phyloP scores from a whole-genome alignment of 2,329 filamentous ascomycete genomes.

The Rhynchosporium secalis region DNA sequence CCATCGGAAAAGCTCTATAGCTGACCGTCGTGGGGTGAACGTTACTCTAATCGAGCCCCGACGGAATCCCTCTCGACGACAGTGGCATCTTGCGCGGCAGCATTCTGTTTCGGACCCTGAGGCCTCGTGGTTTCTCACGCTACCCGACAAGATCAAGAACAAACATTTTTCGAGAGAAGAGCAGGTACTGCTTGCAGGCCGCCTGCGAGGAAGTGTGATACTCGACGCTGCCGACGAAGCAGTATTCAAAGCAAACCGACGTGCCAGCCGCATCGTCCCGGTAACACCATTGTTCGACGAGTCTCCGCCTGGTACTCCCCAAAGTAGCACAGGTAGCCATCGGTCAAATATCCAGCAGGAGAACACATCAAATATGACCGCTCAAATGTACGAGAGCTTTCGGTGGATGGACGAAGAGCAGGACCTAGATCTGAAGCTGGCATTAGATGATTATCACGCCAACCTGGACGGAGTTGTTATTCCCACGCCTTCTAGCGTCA shows the following conservation, averaged over 20 bases:
- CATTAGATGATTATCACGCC: slow-evolving; percentile 69
- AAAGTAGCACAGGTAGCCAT: slow-evolving; percentile 27
- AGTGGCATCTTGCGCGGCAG: slow-evolving; percentile 35
- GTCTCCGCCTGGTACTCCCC: slow-evolving; percentile 33
- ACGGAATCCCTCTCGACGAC: slow-evolving; percentile 33
- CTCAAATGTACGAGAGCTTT: slow-evolving; percentile 62
- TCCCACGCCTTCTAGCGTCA: slow-evolving; percentile 47
- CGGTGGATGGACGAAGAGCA: slow-evolving; percentile 74
- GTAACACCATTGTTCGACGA: slow-evolving; percentile 37
- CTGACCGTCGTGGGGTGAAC: slow-evolving; percentile 36
- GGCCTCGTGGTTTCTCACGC: slow-evolving; percentile 65
- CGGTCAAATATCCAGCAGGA: slow-evolving; percentile 19
- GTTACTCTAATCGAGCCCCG: slow-evolving; percentile 33
- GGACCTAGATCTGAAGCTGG: slow-evolving; percentile 65
- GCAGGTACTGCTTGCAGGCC: slow-evolving; percentile 59
- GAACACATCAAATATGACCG: slow-evolving; percentile 32
- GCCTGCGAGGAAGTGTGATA: slow-evolving; percentile 52
- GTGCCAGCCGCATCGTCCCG: slow-evolving; percentile 42
- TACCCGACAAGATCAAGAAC: slow-evolving; percentile 72
- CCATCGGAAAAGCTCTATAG: slow-evolving; percentile 31
- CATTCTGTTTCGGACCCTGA: slow-evolving; percentile 52
- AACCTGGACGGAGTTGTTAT: slow-evolving; percentile 57
- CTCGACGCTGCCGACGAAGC: slow-evolving; percentile 60
- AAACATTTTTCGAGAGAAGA: slow-evolving; percentile 73
- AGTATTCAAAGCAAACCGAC: slow-evolving; percentile 50